Evolutionary conservation across 805 yeast genomes (phyloP).

Genomic region (Grigorovia transvaalensis): DNA sequence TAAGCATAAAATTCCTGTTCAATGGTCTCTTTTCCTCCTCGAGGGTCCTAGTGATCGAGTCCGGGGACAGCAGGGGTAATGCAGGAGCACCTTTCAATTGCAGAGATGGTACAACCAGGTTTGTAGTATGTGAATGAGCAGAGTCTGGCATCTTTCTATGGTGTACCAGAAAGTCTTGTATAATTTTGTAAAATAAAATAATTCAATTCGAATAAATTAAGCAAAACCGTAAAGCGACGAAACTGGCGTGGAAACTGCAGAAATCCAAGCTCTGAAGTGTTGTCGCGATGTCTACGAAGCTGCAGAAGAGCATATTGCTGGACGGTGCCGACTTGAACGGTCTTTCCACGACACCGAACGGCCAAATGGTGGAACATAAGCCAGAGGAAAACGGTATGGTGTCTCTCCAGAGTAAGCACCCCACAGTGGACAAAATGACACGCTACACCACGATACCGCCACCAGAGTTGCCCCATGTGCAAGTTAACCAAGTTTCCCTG

Average conservation of each 20-base stretch:
- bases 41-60: background rate
- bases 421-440: background rate
- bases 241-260: background rate
- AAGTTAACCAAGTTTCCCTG: constrained; percentile 26
- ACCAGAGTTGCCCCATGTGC: constrained; percentile 27
- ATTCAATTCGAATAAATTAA: background rate
- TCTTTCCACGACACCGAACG: background rate
- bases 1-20: background rate
- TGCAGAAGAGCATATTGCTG: background rate
- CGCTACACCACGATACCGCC: constrained; percentile 2
- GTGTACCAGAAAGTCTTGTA: no score
- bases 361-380: background rate
- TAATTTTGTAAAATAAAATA: background rate
- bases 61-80: background rate
- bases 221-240: background rate
- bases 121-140: background rate
- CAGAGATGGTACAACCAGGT: background rate
- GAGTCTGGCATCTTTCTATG: background rate
- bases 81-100: background rate
- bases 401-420: background rate
- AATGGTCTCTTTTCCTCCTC: background rate
- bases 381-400: background rate
- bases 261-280: background rate
- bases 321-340: background rate
- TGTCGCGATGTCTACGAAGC: background rate